Percentiles rank a stretch among this genome's conserved stretches.
Evolutionary conservation across 2,329 filamentous ascomycete genomes (phyloP).

Genomic region (Alternaria longipes): DNA sequence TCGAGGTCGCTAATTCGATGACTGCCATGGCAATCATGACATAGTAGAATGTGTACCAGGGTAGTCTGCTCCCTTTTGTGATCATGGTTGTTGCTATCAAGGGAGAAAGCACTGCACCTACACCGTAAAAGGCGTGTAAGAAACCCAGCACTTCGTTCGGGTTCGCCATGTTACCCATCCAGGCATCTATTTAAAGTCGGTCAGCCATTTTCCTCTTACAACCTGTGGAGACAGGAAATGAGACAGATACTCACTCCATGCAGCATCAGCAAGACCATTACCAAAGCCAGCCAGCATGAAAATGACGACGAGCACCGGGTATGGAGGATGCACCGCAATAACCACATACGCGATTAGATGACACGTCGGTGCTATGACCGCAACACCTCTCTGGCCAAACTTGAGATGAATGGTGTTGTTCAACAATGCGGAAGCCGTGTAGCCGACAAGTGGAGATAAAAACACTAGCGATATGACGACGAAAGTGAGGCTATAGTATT

Average conservation of each 20-base stretch:
- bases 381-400: conserved; percentile 76
- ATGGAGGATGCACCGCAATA: conserved; percentile 73
- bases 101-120: conserved; percentile 75
- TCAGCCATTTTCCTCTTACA: background rate
- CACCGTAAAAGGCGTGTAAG: conserved; percentile 75
- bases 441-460: conserved; percentile 72
- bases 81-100: conserved; percentile 78
- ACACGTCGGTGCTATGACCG: conserved; percentile 68
- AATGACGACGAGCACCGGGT: conserved; percentile 70
- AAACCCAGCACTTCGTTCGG: conserved; percentile 79
- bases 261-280: conserved; percentile 72
- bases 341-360: conserved; percentile 73
- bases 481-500: conserved; percentile 70
- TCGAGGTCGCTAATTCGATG: conserved; percentile 64
- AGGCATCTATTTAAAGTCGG: conserved; percentile 49
- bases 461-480: conserved; percentile 73
- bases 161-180: conserved; percentile 75
- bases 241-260: conserved; percentile 51
- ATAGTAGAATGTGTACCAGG: conserved; percentile 81
- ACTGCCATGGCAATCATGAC: conserved; percentile 70
- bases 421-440: conserved; percentile 68
- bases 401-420: conserved; percentile 72
- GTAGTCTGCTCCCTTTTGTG: conserved; percentile 63
- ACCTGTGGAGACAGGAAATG: background rate
- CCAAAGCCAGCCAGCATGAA: conserved; percentile 75